Percentiles rank a stretch among this genome's conserved stretches.
These are phyloP conservation scores for Neotropicomus parvogracilis DNA, from an alignment of 1,284 basidiomycete species.

Conservation along the genomic window DNA sequence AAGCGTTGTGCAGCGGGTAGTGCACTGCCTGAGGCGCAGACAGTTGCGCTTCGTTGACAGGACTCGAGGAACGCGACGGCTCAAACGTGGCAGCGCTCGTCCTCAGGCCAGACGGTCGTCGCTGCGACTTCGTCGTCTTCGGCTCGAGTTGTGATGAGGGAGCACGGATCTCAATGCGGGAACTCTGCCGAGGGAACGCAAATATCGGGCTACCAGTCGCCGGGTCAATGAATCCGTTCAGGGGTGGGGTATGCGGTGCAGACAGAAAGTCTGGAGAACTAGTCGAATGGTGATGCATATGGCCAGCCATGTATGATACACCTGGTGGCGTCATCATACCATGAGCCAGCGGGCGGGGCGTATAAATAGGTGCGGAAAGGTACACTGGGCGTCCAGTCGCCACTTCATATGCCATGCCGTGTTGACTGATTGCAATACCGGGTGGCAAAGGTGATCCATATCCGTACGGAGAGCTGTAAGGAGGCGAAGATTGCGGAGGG, in stretches of 20 bases:
- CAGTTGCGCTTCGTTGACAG: conserved; percentile 14
- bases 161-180: conserved; percentile 72
- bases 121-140: conserved; percentile 35
- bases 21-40: conserved; percentile 10
- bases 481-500: conserved; percentile 50
- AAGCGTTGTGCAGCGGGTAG: conserved; percentile 20
- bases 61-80: conserved; percentile 34
- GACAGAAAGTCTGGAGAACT: conserved; percentile 59
- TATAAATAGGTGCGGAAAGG: conserved; percentile 60
- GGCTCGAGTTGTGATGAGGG: conserved; percentile 39
- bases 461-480: conserved; percentile 60
- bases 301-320: conserved; percentile 41
- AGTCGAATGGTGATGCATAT: conserved; percentile 55
- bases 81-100: conserved; percentile 47
- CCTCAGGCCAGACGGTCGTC: conserved; percentile 40
- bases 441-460: conserved; percentile 63
- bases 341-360: conserved; percentile 60
- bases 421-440: conserved; percentile 67
- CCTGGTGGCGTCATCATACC: conserved; percentile 44
- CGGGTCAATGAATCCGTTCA: conserved; percentile 60
- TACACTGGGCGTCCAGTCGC: conserved; percentile 75
- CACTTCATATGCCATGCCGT: conserved; percentile 74
- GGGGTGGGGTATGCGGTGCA: conserved; percentile 53
- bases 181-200: conserved; percentile 65
- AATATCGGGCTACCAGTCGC: conserved; percentile 63